Conservation (phyloP, 139 green algal genomes). For the Nannochloris sp. region DNA sequence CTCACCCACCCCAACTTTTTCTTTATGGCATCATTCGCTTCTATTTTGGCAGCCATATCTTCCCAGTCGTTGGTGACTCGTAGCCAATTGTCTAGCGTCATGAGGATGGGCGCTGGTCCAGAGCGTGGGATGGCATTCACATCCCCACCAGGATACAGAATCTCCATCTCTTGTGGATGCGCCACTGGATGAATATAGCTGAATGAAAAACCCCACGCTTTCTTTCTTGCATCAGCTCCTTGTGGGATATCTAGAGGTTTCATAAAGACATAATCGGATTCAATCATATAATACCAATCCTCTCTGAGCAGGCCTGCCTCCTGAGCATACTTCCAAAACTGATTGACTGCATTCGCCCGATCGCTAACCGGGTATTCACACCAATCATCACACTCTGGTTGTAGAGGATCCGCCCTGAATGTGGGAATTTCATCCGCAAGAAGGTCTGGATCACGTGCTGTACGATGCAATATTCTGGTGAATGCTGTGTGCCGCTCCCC, state of each 20-base stretch:
- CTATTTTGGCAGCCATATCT: constrained; percentile 59
- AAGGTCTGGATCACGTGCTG: constrained; percentile 42
- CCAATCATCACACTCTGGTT: constrained; percentile 52
- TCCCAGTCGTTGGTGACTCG: constrained; percentile 67
- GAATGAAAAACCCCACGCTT: constrained; percentile 51
- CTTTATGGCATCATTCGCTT: constrained; percentile 46
- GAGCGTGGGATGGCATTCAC: constrained; percentile 25
- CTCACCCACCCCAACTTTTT: constrained; percentile 67
- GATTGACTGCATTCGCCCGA: constrained; percentile 57
- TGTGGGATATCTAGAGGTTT: constrained; percentile 37
- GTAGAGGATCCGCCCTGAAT: constrained; percentile 44
- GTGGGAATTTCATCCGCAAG: constrained; percentile 49
- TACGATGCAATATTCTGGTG: constrained; percentile 73
- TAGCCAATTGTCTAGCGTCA: constrained; percentile 44
- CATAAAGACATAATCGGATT: constrained; percentile 73
- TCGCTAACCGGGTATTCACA: constrained; percentile 72
- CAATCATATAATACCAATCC: constrained; percentile 63
- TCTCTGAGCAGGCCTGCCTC: constrained; percentile 42
- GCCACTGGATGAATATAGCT: constrained; percentile 63
- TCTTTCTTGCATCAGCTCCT: not conserved
- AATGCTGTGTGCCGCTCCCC: constrained; percentile 64
- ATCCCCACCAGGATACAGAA: constrained; percentile 12
- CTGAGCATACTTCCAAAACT: constrained; percentile 49
- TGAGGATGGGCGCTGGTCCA: constrained; percentile 60
- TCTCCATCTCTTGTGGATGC: constrained; percentile 14